Base-by-base conservation (phyloP, 2,329 filamentous ascomycete species). In the Nothophaeocryptopus gaeumannii region DNA sequence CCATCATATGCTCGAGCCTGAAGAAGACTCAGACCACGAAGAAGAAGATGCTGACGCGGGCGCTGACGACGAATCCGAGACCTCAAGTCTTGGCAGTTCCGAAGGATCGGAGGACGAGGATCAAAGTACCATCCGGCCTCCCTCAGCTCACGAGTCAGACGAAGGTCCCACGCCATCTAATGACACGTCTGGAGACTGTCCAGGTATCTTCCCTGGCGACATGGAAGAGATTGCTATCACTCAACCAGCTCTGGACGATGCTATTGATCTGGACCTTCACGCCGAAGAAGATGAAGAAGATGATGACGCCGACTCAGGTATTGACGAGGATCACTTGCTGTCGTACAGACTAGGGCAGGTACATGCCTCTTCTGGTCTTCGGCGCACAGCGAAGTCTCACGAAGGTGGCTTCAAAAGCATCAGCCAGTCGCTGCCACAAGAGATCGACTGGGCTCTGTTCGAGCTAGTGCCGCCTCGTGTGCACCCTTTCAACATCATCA, bases 371-470 rank as follows among this genome's bases (percentile, higher is more conserved):
- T 96, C 90, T 15, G 92, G 92, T 5, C 86, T 97, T 51, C 83
- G 89, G 4, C 83, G 92, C 29, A 64, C 53, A 12, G 38, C 47
- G 13, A 54, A 62, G 33, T 56, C 58, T 10, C 61, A 62, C 30
- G 58, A 66, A 58, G 59, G 55, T 31, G 63, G 65, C 38, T 67
- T 63, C 53, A 58, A 60, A 39, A 87, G 65, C 78, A 76, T 44
- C 79, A 85, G 44, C 26, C 58, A 51, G 78, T 86, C 53, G 84
- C 85, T 4, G 74, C 95, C 16, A 5, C 92, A 96, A 66, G 92
- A 97, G 68, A 90, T 97, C 38, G 92, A 97, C 68, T 97, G 92
- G 92, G 90, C 91, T 0, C 74, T 97, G 2, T 90, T 97, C 60
- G 83, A 88, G 58, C 88, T 97, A 56, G 75, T 85, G 9, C 76